These are phyloP conservation scores for Neocallimastix lanati DNA, from an alignment of 192 early-diverging fungal genomes.

Conservation along the genomic window DNA sequence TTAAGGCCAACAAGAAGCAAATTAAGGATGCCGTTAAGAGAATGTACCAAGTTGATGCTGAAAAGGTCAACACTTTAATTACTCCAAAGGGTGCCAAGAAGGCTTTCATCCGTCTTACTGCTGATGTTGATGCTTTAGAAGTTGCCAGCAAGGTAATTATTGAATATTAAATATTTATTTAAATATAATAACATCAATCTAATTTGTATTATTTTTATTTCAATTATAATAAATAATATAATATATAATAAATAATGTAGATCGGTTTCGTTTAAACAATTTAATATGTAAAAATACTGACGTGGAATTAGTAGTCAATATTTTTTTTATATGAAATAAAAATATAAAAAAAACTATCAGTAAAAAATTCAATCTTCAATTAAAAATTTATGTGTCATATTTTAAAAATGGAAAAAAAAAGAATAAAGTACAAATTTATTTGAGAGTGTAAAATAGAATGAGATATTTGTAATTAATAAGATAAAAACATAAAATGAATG, in stretches of 20 bases:
- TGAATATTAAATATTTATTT: neutral
- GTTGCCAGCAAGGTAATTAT: slow-evolving; percentile 71
- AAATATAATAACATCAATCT: too few relatives aligned
- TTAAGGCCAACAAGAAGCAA: slow-evolving; percentile 94
- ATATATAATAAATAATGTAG: slow-evolving; percentile 7
- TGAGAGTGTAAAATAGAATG: too few relatives aligned
- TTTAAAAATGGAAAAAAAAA: too few relatives aligned
- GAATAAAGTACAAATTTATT: too few relatives aligned
- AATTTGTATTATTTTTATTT: too few relatives aligned
- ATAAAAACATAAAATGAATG: too few relatives aligned
- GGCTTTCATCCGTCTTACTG: slow-evolving; percentile 90
- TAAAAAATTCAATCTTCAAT: slow-evolving; percentile 8
- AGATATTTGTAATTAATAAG: too few relatives aligned
- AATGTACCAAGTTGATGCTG: slow-evolving; percentile 88
- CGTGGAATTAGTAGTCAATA: slow-evolving; percentile 1
- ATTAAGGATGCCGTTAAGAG: slow-evolving; percentile 95
- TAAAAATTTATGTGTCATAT: neutral
- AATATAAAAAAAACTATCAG: neutral
- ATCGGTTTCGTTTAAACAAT: slow-evolving; percentile 27
- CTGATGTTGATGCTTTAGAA: slow-evolving; percentile 95
- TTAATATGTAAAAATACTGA: neutral
- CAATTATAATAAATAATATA: neutral
- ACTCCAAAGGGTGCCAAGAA: slow-evolving; percentile 95
- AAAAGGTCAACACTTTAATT: slow-evolving; percentile 94
- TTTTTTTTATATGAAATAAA: neutral